These are phyloP conservation scores for Endotrypanum monterogeii DNA, from an alignment of 208 protist genomes.

Conservation along the genomic window DNA sequence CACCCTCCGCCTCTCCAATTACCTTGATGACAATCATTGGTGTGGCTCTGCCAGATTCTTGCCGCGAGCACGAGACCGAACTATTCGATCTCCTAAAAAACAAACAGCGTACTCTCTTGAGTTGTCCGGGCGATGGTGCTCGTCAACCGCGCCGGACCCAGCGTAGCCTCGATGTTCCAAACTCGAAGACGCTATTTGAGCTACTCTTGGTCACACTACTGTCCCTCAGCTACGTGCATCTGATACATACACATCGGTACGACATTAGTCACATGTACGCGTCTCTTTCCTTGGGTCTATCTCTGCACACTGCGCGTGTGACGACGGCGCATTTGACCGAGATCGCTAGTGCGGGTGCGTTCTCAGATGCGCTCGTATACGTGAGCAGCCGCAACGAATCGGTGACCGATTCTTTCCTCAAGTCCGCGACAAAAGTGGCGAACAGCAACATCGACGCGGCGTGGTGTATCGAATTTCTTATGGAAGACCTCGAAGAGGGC, in stretches of 20 bases:
- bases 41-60: slow-evolving; percentile 26
- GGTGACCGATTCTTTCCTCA: not conserved
- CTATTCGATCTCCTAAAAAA: slow-evolving; percentile 28
- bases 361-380: not conserved
- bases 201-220: slow-evolving; percentile 43
- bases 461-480: slow-evolving; percentile 12
- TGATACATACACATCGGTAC: slow-evolving; percentile 52
- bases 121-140: not conserved
- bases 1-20: not conserved
- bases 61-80: slow-evolving; percentile 46
- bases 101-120: slow-evolving; percentile 19
- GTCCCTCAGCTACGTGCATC: slow-evolving; percentile 62
- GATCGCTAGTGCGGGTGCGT: not conserved
- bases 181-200: slow-evolving; percentile 29
- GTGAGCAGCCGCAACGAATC: not conserved
- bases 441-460: not conserved
- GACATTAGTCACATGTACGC: slow-evolving; percentile 67
- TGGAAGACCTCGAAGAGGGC: not conserved
- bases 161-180: slow-evolving; percentile 8
- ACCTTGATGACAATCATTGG: slow-evolving; percentile 8
- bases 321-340: not conserved
- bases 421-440: not conserved
- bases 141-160: not conserved
- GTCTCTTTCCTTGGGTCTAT: slow-evolving; percentile 46
- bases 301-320: slow-evolving; percentile 14